Percentiles rank a stretch among this genome's conserved stretches.
Conservation (phyloP, 2,329 filamentous ascomycete genomes). For the Stenocarpella maydis region DNA sequence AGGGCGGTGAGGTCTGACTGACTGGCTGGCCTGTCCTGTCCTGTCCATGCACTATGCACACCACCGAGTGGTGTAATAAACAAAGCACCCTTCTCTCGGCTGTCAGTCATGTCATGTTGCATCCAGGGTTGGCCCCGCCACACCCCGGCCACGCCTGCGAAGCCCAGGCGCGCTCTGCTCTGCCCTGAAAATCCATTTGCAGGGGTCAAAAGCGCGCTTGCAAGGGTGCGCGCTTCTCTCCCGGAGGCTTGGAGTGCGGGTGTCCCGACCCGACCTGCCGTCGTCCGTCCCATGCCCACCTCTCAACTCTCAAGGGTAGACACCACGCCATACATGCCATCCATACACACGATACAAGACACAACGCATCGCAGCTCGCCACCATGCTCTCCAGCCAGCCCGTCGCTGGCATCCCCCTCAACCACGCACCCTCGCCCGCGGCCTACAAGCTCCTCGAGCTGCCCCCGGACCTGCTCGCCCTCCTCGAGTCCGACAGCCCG, state of each 20-base stretch:
- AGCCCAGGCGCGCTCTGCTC: constrained; percentile 15
- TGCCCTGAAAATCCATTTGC: constrained; percentile 24
- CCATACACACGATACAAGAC: no score
- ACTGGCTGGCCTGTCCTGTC: constrained; percentile 8
- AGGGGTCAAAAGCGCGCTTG: constrained; percentile 8
- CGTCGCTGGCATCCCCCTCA: constrained; percentile 57
- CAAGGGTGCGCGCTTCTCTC: constrained; percentile 22
- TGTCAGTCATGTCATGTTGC: neutral
- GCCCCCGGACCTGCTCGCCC: constrained; percentile 63
- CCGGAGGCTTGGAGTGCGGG: neutral
- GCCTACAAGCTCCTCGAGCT: constrained; percentile 70
- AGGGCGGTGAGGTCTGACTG: constrained; percentile 23
- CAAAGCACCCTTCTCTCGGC: constrained; percentile 14
- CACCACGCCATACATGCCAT: no score
- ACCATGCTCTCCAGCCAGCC: constrained; percentile 55
- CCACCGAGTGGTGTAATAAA: constrained; percentile 32
- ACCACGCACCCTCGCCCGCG: constrained; percentile 56
- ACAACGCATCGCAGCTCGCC: neutral
- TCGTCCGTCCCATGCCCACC: no score
- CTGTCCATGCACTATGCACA: no score
- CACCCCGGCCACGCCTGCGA: neutral
- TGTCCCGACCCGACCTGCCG: no score
- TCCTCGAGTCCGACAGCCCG: constrained; percentile 62
- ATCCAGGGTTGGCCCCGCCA: constrained; percentile 14
- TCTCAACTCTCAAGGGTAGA: neutral